phyloP scores from a whole-genome alignment of 2,329 filamentous ascomycete species.

The Myrmaecium sp. region DNA sequence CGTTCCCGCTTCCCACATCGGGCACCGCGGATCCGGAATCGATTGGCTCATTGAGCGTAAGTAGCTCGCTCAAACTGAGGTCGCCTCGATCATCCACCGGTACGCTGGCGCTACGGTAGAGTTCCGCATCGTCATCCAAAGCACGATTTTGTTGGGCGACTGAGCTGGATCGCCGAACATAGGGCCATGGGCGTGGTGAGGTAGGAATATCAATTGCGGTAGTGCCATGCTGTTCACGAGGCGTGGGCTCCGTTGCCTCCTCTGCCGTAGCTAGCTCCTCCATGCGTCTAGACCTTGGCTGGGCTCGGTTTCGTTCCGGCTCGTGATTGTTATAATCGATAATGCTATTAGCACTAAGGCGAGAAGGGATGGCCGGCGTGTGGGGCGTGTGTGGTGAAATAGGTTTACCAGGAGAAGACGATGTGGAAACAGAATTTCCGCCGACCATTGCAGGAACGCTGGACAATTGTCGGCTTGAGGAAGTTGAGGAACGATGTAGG shows the following conservation, averaged over 20 bases:
- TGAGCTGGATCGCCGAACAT: constrained; percentile 46
- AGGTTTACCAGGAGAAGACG: constrained; percentile 75
- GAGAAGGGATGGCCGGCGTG: constrained; percentile 80
- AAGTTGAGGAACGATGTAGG: constrained; percentile 65
- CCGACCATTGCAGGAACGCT: constrained; percentile 43
- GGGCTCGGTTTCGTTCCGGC: constrained; percentile 3
- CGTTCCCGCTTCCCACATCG: too few relatives aligned
- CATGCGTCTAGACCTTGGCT: too few relatives aligned
- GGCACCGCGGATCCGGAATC: too few relatives aligned
- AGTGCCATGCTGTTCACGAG: constrained; percentile 21
- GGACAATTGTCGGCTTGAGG: constrained; percentile 56
- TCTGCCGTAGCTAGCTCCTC: constrained; percentile 2
- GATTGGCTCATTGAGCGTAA: too few relatives aligned
- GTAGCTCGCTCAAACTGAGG: constrained; percentile 46
- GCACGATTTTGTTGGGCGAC: constrained; percentile 46
- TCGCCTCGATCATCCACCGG: constrained; percentile 48
- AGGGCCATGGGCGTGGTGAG: constrained; percentile 41
- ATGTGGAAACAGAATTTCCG: constrained; percentile 60
- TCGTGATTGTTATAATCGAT: constrained; percentile 40
- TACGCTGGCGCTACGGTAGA: constrained; percentile 50
- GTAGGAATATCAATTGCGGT: constrained; percentile 58
- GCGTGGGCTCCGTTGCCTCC: constrained; percentile 9
- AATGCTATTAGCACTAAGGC: constrained; percentile 82
- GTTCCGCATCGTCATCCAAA: constrained; percentile 46
- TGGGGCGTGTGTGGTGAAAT: constrained; percentile 83